Evolutionary conservation across 2,329 filamentous ascomycete species (phyloP).

Genomic region (Monilinia fructigena): DNA sequence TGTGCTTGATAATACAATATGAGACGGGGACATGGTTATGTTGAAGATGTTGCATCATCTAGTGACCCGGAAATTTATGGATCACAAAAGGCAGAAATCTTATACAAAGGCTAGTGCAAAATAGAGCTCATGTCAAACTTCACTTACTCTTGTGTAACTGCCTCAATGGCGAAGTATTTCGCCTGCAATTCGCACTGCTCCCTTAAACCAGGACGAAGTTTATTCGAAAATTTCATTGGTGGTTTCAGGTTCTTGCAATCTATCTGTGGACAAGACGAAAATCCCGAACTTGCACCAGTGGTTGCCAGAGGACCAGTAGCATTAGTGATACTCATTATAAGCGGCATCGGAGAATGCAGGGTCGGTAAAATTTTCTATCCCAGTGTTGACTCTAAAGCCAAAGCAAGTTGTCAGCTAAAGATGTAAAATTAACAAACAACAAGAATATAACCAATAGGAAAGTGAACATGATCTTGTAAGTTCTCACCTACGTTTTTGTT

Average conservation of each 20-base stretch:
- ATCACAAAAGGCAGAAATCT: background rate
- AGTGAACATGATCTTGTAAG: slow-evolving; percentile 15
- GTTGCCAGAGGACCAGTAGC: slow-evolving; percentile 4
- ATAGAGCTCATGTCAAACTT: background rate
- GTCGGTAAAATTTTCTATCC: slow-evolving; percentile 4
- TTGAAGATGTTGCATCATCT: background rate
- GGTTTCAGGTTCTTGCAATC: background rate
- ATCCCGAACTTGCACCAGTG: slow-evolving; percentile 1
- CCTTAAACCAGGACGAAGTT: background rate
- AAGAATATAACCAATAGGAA: background rate
- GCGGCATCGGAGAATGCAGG: slow-evolving; percentile 11
- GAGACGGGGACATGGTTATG: background rate
- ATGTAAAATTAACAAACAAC: too few species aligned
- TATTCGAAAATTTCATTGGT: background rate
- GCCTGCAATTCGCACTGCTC: slow-evolving; percentile 9
- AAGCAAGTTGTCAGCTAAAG: background rate
- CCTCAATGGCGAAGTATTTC: background rate
- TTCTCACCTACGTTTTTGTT: slow-evolving; percentile 32
- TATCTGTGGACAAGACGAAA: slow-evolving; percentile 12
- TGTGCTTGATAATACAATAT: background rate
- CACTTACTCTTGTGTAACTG: slow-evolving; percentile 3
- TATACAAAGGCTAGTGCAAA: background rate
- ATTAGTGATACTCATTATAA: slow-evolving; percentile 12
- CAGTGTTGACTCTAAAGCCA: slow-evolving; percentile 6
- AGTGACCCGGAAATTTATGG: background rate